phyloP scores from a whole-genome alignment of 768 basidiomycete species.

The Trametes cinnabarina region DNA sequence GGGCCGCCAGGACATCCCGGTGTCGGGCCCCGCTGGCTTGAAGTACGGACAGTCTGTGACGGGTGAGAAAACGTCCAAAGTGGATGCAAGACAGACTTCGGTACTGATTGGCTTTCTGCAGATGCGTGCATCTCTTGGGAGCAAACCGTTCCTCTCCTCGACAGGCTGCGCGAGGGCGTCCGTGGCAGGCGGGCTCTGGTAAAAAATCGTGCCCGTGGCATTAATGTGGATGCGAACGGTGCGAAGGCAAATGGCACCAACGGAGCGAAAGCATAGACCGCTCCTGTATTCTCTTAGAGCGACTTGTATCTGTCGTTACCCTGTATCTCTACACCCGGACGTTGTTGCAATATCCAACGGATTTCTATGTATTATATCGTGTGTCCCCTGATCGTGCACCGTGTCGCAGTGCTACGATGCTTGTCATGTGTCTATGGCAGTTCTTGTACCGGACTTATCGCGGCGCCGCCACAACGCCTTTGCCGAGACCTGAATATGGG shows the following conservation, averaged over 20 bases:
- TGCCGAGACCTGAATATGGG: neutral
- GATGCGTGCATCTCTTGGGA: constrained; percentile 73
- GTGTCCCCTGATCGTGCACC: neutral
- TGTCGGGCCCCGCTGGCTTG: constrained; percentile 65
- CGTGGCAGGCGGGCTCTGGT: constrained; percentile 63
- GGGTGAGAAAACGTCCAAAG: constrained; percentile 45
- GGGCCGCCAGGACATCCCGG: constrained; percentile 82
- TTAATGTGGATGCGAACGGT: constrained; percentile 10
- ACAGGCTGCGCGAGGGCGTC: constrained; percentile 86
- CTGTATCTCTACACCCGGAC: constrained; percentile 5
- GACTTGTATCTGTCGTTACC: neutral
- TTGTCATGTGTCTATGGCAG: too few relatives aligned
- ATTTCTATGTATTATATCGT: neutral
- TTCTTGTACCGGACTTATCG: too few relatives aligned
- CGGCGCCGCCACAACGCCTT: neutral
- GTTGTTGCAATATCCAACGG: neutral
- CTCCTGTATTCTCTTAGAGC: neutral
- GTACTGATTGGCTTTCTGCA: constrained; percentile 7
- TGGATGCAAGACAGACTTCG: neutral
- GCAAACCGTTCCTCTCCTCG: constrained; percentile 74
- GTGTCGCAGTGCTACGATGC: neutral
- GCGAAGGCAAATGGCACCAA: constrained; percentile 22
- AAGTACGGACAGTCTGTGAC: constrained; percentile 87
- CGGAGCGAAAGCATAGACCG: constrained; percentile 10
- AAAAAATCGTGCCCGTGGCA: constrained; percentile 31